phyloP scores from a whole-genome alignment of 2,329 filamentous ascomycete genomes.

The Neobulgaria alba region DNA sequence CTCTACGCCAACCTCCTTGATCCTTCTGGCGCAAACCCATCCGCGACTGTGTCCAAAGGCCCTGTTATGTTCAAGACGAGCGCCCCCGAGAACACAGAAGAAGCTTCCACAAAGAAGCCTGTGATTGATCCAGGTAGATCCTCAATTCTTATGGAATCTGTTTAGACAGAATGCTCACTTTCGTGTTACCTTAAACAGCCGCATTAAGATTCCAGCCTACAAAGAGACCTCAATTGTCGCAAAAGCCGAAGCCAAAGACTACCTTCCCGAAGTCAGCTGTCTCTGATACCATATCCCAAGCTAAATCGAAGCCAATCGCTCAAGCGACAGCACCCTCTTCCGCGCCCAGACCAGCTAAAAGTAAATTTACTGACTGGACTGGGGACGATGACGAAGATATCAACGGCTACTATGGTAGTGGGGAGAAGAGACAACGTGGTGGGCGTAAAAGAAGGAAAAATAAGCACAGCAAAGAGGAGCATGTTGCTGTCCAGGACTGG shows the following conservation, averaged over 20 bases:
- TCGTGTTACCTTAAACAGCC: constrained; percentile 32
- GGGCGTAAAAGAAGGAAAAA: constrained; percentile 51
- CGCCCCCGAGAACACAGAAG: constrained; percentile 35
- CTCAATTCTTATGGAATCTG: constrained; percentile 25
- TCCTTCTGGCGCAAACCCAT: constrained; percentile 40
- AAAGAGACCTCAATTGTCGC: constrained; percentile 61
- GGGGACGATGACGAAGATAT: constrained; percentile 73
- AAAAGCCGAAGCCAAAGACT: constrained; percentile 54
- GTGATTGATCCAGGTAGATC: constrained; percentile 48
- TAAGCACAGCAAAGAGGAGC: constrained; percentile 63
- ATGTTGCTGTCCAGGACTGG: constrained; percentile 62
- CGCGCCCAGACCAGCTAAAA: constrained; percentile 43
- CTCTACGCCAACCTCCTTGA: constrained; percentile 82
- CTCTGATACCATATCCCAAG: constrained; percentile 15
- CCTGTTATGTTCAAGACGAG: constrained; percentile 58
- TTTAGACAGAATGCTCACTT: constrained; percentile 38
- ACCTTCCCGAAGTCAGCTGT: constrained; percentile 42
- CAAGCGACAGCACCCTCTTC: constrained; percentile 26
- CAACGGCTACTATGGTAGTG: constrained; percentile 52
- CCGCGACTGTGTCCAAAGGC: constrained; percentile 62
- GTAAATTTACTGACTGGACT: constrained; percentile 72
- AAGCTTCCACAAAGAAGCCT: constrained; percentile 48
- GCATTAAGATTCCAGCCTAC: constrained; percentile 82
- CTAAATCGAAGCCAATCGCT: constrained; percentile 24
- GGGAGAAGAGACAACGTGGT: constrained; percentile 59